Evolutionary conservation across 805 yeast genomes (phyloP).

Genomic region (Kurtzmaniella cleridarum): DNA sequence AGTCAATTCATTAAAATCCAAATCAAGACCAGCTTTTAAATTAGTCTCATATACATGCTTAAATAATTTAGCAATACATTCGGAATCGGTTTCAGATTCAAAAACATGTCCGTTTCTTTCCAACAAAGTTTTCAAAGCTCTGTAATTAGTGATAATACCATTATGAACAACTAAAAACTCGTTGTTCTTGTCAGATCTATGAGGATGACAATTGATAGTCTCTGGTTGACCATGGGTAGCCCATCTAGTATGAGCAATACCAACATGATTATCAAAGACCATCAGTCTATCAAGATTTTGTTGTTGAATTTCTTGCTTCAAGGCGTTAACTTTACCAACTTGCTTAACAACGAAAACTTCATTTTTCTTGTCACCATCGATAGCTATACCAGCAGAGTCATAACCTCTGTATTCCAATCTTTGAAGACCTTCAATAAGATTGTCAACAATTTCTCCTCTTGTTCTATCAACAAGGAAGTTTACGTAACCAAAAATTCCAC

Average conservation of each 20-base stretch:
- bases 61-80: slow-evolving; percentile 93
- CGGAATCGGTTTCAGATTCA: slow-evolving; percentile 95
- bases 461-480: slow-evolving; percentile 89
- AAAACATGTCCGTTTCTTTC: slow-evolving; percentile 73
- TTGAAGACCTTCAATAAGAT: slow-evolving; percentile 76
- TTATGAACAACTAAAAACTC: slow-evolving; percentile 94
- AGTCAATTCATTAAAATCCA: slow-evolving; percentile 88
- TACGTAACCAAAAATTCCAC: slow-evolving; percentile 98
- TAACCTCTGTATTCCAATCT: slow-evolving; percentile 97
- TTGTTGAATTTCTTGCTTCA: slow-evolving; percentile 57
- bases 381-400: slow-evolving; percentile 94
- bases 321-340: slow-evolving; percentile 85
- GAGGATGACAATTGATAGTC: slow-evolving; percentile 89
- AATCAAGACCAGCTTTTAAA: slow-evolving; percentile 62
- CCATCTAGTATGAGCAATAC: slow-evolving; percentile 99
- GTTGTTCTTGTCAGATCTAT: slow-evolving; percentile 73
- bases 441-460: slow-evolving; percentile 88
- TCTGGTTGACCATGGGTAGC: slow-evolving; percentile 98
- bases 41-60: slow-evolving; percentile 83
- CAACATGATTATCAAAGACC: slow-evolving; percentile 79
- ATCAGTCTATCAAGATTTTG: slow-evolving; percentile 52
- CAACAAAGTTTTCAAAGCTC: slow-evolving; percentile 82
- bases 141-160: slow-evolving; percentile 95
- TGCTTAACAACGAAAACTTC: slow-evolving; percentile 73
- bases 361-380: slow-evolving; percentile 79